A percentile compares a stretch with the other conserved stretches of the same genome.
Evolutionary conservation across 2,329 filamentous ascomycete genomes (phyloP).

Genomic region (Phoma herbarum): DNA sequence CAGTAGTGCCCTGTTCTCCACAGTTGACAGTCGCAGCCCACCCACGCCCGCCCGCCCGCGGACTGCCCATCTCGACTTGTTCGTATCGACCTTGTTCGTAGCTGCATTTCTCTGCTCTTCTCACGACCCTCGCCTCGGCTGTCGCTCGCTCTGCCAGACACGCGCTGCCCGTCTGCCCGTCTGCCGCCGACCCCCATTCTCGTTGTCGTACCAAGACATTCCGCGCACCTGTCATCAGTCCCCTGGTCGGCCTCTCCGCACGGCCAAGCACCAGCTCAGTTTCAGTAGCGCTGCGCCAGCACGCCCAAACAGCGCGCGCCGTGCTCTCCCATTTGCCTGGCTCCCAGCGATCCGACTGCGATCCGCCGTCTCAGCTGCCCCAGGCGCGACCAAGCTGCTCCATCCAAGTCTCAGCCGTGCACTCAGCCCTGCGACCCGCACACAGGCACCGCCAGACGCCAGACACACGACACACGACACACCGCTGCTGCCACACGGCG

Average conservation of each 20-base stretch:
- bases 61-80: not conserved
- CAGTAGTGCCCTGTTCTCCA: constrained; percentile 2
- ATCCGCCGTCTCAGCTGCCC: constrained; percentile 33
- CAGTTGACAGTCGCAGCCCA: constrained; percentile 7
- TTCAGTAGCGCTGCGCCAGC: constrained; percentile 15
- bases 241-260: constrained; percentile 31
- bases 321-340: not conserved
- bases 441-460: constrained; percentile 21
- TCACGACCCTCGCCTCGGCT: not conserved
- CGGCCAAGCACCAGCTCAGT: constrained; percentile 30
- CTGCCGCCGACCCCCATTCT: not conserved
- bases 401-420: constrained; percentile 45
- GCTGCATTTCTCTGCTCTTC: not conserved
- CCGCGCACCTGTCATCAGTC: not conserved
- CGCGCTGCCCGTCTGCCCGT: not conserved
- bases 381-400: constrained; percentile 29
- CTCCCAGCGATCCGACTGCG: not conserved
- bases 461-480: constrained; percentile 1
- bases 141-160: not conserved
- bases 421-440: constrained; percentile 29
- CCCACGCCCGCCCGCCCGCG: not conserved
- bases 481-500: constrained; percentile 9
- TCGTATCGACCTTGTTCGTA: not conserved
- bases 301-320: constrained; percentile 7
- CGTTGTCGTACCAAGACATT: not conserved